phyloP scores from a whole-genome alignment of 2,329 filamentous ascomycete species.

The Chaetothyriales sp. region DNA sequence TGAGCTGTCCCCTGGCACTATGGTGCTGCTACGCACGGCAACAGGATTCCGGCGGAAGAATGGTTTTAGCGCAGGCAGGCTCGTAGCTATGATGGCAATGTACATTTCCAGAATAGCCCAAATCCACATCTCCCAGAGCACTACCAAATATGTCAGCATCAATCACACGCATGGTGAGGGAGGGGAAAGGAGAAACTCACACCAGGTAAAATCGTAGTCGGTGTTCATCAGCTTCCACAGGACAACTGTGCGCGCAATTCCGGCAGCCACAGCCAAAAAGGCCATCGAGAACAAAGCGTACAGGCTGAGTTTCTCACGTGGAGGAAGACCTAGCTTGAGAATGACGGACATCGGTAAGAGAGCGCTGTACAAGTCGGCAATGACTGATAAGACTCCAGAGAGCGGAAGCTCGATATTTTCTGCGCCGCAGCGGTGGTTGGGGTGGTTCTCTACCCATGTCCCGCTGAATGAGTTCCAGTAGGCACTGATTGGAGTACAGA shows the following conservation, averaged over 20 bases:
- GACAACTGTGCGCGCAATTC: conserved; percentile 13
- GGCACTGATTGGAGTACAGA: conserved; percentile 14
- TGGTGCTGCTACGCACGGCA: conserved; percentile 34
- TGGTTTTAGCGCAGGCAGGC: conserved; percentile 21
- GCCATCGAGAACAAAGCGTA: conserved; percentile 15
- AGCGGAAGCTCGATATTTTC: conserved; percentile 12
- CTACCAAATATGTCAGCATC: not conserved
- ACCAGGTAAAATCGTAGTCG: conserved; percentile 16
- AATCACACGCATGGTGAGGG: not conserved
- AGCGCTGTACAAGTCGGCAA: conserved; percentile 17
- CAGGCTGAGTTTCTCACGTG: conserved; percentile 13
- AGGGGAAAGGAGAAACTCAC: not conserved
- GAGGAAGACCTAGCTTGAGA: conserved; percentile 11
- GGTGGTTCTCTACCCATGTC: conserved; percentile 9
- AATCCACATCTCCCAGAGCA: conserved; percentile 17
- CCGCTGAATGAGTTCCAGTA: conserved; percentile 16
- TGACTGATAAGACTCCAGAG: conserved; percentile 12
- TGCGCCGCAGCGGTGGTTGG: conserved; percentile 7
- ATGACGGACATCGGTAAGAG: conserved; percentile 15
- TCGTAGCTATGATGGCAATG: conserved; percentile 20
- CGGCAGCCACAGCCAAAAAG: conserved; percentile 15
- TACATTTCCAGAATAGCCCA: conserved; percentile 22
- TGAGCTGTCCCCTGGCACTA: not conserved
- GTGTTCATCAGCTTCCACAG: conserved; percentile 11
- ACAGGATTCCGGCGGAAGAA: conserved; percentile 15